These are phyloP conservation scores for Letharia lupina DNA, from an alignment of 495 filamentous ascomycete genomes.

Conservation along the genomic window DNA sequence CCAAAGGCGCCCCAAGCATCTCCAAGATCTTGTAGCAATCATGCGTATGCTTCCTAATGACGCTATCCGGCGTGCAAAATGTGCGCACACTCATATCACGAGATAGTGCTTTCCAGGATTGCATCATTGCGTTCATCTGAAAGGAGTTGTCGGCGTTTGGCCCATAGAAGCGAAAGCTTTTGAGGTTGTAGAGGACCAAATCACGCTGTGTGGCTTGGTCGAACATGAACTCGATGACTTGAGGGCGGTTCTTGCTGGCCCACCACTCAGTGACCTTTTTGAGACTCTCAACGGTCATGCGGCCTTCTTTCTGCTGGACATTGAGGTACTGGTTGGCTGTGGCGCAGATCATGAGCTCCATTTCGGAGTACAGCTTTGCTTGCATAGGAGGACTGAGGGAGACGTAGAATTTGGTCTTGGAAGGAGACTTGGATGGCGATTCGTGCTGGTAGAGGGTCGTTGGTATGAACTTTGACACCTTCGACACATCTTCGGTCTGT, in stretches of 20 bases:
- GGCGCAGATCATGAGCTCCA: slow-evolving; percentile 47
- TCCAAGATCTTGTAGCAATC: slow-evolving; percentile 46
- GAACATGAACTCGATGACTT: slow-evolving; percentile 49
- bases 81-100: slow-evolving; percentile 47
- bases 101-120: slow-evolving; percentile 43
- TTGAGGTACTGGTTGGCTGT: slow-evolving; percentile 46
- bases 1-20: slow-evolving; percentile 41
- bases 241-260: slow-evolving; percentile 44
- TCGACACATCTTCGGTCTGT: slow-evolving; percentile 27
- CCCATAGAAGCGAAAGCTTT: slow-evolving; percentile 42
- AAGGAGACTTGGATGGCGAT: slow-evolving; percentile 19
- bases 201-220: slow-evolving; percentile 49
- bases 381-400: slow-evolving; percentile 41
- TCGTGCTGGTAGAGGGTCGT: slow-evolving; percentile 15
- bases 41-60: slow-evolving; percentile 46
- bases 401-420: slow-evolving; percentile 31
- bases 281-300: slow-evolving; percentile 41
- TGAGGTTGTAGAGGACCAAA: slow-evolving; percentile 43
- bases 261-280: slow-evolving; percentile 39
- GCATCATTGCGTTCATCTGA: slow-evolving; percentile 40
- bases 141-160: slow-evolving; percentile 33
- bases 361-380: slow-evolving; percentile 44
- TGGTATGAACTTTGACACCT: slow-evolving; percentile 25
- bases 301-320: slow-evolving; percentile 37
- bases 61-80: slow-evolving; percentile 46